Percentiles rank a stretch among this genome's conserved stretches.
phyloP scores from a whole-genome alignment of 257 asterid species.

The Mentha longifolia region DNA sequence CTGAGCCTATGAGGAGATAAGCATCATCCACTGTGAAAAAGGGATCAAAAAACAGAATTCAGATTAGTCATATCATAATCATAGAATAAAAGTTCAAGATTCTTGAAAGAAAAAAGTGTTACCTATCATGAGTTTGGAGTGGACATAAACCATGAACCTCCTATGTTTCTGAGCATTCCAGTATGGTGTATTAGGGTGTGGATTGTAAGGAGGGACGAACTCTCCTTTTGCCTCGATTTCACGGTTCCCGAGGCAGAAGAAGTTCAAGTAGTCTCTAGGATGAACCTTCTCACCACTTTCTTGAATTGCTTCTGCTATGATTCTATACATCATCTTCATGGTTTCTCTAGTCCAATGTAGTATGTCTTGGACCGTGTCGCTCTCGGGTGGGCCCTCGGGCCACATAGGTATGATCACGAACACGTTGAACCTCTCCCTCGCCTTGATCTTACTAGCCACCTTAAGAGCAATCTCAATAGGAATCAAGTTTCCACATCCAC shows the following conservation, averaged over 20 bases:
- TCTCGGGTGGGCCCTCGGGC: constrained; percentile 91
- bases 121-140: constrained; percentile 97
- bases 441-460: constrained; percentile 62
- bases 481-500: constrained; percentile 84
- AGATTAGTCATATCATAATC: background rate
- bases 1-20: constrained; percentile 80
- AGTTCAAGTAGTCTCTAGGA: constrained; percentile 80
- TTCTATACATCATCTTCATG: constrained; percentile 79
- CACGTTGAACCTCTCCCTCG: constrained; percentile 62
- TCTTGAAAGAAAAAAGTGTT: constrained; percentile 17
- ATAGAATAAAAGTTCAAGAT: background rate
- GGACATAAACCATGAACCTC: constrained; percentile 94
- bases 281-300: constrained; percentile 60
- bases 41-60: background rate
- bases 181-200: constrained; percentile 71
- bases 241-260: constrained; percentile 88
- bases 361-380: constrained; percentile 79
- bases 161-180: constrained; percentile 76
- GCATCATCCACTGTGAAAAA: constrained; percentile 72
- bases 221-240: constrained; percentile 75
- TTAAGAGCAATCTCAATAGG: constrained; percentile 84
- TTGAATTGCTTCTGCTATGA: constrained; percentile 65
- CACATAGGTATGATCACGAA: constrained; percentile 88
- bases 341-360: constrained; percentile 84
- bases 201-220: constrained; percentile 78